phyloP scores from a whole-genome alignment of 306 rosid genomes.

The Cucumis melo region DNA sequence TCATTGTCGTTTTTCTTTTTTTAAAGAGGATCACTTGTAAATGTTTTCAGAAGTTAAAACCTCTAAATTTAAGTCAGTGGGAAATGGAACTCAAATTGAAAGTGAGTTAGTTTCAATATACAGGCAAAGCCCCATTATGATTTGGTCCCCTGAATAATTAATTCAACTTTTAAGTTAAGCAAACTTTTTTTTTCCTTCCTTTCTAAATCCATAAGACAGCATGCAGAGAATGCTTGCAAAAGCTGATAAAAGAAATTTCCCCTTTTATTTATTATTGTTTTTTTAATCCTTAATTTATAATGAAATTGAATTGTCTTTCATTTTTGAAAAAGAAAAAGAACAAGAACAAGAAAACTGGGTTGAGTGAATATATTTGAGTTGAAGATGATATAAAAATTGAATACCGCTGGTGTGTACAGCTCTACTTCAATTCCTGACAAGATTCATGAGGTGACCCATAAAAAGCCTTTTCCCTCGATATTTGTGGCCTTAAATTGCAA shows the following conservation, averaged over 20 bases:
- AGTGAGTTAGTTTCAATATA: background rate
- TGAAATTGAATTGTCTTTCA: background rate
- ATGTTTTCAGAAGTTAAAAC: too few relatives aligned
- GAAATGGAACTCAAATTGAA: background rate
- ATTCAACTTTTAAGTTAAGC: background rate
- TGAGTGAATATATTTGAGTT: too few relatives aligned
- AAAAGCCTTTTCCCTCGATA: background rate
- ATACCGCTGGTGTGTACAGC: background rate
- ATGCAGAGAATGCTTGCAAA: background rate
- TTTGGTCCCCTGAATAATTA: background rate
- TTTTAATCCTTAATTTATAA: background rate
- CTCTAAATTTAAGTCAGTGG: background rate
- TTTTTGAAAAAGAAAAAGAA: too few relatives aligned
- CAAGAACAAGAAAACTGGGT: too few relatives aligned
- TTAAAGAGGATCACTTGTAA: too few relatives aligned
- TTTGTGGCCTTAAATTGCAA: background rate
- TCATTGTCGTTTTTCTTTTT: too few relatives aligned
- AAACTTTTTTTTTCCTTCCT: background rate
- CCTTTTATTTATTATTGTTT: background rate
- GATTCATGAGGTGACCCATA: background rate
- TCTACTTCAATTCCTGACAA: conserved; percentile 3
- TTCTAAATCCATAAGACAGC: background rate
- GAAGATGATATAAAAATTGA: background rate
- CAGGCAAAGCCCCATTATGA: background rate
- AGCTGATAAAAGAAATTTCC: background rate